These are phyloP conservation scores for Apiotrichum sp. DNA, from an alignment of 1,284 basidiomycete genomes.

Conservation along the genomic window DNA sequence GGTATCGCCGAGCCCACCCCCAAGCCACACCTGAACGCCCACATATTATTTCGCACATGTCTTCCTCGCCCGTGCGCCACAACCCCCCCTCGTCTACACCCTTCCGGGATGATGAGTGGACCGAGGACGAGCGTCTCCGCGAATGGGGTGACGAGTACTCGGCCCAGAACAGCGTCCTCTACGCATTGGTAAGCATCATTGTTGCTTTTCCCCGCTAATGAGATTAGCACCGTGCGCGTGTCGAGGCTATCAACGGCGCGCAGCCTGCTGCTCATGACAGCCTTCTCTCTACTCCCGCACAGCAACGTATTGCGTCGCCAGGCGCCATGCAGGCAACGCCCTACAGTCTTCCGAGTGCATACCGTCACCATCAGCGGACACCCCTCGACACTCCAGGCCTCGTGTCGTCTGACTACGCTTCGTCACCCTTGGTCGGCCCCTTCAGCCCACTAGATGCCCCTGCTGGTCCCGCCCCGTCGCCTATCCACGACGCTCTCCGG, in stretches of 20 bases:
- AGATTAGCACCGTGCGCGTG: constrained; percentile 1
- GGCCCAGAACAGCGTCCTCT: constrained; percentile 15
- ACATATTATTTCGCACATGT: constrained; percentile 3
- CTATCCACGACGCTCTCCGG: not conserved
- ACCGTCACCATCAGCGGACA: constrained; percentile 5
- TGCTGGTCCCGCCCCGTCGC: not conserved
- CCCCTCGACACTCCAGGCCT: constrained; percentile 11
- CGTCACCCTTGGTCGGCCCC: constrained; percentile 2
- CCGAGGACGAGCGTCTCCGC: constrained; percentile 15
- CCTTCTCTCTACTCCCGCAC: not conserved
- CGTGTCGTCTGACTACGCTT: constrained; percentile 7
- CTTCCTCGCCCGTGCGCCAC: constrained; percentile 18
- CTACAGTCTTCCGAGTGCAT: constrained; percentile 1
- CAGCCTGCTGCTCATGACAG: not conserved
- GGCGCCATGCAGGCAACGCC: not conserved
- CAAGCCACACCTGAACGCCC: not conserved
- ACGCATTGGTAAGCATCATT: constrained; percentile 11
- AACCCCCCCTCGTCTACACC: constrained; percentile 12
- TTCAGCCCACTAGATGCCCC: not conserved
- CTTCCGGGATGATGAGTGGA: constrained; percentile 17
- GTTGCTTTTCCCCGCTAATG: not conserved
- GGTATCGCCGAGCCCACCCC: not conserved
- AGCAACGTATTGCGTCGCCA: not conserved
- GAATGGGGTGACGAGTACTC: constrained; percentile 22
- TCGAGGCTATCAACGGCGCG: not conserved